These are phyloP conservation scores for Mycena indigotica DNA, from an alignment of 768 basidiomycete genomes.

Conservation along the genomic window DNA sequence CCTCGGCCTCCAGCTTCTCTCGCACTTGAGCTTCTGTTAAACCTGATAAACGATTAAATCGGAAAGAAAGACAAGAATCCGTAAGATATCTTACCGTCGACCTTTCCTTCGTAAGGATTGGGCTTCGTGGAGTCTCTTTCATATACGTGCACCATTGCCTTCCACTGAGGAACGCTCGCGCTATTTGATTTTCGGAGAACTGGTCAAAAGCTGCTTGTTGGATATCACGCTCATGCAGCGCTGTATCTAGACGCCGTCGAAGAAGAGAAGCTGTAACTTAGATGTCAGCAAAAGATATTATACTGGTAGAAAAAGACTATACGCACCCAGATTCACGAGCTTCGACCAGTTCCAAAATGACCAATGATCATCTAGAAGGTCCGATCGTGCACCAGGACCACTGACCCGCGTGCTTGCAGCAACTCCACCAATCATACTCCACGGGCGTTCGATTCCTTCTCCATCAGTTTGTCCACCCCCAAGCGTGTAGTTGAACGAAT, in stretches of 20 bases:
- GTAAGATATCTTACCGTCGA: neutral
- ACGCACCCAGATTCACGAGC: constrained; percentile 23
- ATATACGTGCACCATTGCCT: constrained; percentile 4
- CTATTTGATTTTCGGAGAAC: neutral
- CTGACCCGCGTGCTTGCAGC: constrained; percentile 37
- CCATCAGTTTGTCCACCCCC: constrained; percentile 33
- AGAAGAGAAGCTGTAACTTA: neutral
- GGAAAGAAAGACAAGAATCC: neutral
- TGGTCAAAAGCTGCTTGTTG: neutral
- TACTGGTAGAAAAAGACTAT: neutral
- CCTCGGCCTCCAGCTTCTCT: neutral
- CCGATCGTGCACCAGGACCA: constrained; percentile 32
- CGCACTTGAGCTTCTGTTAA: constrained; percentile 1
- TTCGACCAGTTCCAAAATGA: constrained; percentile 32
- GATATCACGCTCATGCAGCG: neutral
- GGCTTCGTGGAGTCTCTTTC: neutral
- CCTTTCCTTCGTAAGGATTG: too few relatives aligned
- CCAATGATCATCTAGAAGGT: constrained; percentile 31
- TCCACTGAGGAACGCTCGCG: neutral
- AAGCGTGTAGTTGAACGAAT: constrained; percentile 25
- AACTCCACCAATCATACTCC: too few relatives aligned
- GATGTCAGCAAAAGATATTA: neutral
- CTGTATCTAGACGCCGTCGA: neutral
- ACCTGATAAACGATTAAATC: neutral
- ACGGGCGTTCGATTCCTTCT: too few relatives aligned